Percentiles rank a stretch among this genome's conserved stretches.
phyloP scores from a whole-genome alignment of 768 basidiomycete species.

The Collybiopsis confluens region DNA sequence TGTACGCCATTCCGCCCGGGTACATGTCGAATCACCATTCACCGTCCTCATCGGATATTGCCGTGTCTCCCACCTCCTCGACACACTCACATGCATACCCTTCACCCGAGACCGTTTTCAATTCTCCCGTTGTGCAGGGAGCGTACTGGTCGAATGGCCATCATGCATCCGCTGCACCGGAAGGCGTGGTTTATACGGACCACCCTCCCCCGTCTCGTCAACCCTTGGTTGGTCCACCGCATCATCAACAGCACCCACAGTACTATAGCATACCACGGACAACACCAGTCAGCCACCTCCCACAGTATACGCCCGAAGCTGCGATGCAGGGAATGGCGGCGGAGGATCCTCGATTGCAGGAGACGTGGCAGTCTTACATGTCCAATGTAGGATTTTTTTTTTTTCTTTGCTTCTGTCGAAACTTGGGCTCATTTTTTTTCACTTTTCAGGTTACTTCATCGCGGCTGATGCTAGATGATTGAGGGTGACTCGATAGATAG shows the following conservation, averaged over 20 bases:
- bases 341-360: constrained; percentile 54
- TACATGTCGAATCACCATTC: constrained; percentile 17
- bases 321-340: constrained; percentile 44
- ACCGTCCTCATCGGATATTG: background rate
- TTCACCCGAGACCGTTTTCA: constrained; percentile 7
- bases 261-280: constrained; percentile 6
- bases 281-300: constrained; percentile 16
- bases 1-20: constrained; percentile 25
- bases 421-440: background rate
- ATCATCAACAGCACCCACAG: constrained; percentile 3
- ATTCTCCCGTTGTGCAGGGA: background rate
- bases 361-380: constrained; percentile 71
- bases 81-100: constrained; percentile 9
- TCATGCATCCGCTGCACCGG: background rate
- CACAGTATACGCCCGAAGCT: constrained; percentile 44
- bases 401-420: background rate
- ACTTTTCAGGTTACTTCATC: constrained; percentile 36
- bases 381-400: constrained; percentile 37
- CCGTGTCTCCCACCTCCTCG: constrained; percentile 9
- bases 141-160: background rate
- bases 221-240: background rate
- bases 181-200: background rate
- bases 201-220: constrained; percentile 8
- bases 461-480: constrained; percentile 37
- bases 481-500: constrained; percentile 5